Evolutionary conservation across 768 basidiomycete species (phyloP).

Genomic region (Gyrodon lividus): DNA sequence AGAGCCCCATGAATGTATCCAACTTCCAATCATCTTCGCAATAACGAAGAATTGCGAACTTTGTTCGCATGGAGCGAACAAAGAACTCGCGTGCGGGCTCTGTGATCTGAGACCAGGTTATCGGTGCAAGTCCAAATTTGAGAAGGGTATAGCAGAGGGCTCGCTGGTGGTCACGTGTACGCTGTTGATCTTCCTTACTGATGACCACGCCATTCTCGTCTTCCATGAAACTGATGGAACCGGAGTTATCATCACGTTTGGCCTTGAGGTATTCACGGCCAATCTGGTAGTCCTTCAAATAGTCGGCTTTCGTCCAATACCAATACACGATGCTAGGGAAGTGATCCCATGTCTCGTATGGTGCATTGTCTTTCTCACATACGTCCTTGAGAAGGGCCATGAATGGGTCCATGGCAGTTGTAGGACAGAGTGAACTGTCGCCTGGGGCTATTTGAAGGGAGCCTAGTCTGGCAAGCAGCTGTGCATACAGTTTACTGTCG

Average conservation of each 20-base stretch:
- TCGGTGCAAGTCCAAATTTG: not conserved
- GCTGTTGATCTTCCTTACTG: not conserved
- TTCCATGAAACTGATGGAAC: not conserved
- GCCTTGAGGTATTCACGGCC: not conserved
- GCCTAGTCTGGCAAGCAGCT: not conserved
- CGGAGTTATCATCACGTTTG: not conserved
- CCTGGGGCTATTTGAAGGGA: not conserved
- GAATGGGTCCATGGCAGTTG: not conserved
- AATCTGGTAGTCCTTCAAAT: not conserved
- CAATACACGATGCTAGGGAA: not conserved
- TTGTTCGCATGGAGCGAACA: not conserved
- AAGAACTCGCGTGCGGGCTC: not conserved
- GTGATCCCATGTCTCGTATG: not conserved
- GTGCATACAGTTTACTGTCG: no score
- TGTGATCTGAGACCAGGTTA: not conserved
- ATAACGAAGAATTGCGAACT: not conserved
- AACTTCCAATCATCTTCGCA: not conserved
- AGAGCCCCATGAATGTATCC: not conserved
- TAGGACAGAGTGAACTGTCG: not conserved
- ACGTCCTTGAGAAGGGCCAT: not conserved
- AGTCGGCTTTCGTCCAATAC: not conserved
- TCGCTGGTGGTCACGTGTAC: not conserved
- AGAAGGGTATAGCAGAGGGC: not conserved
- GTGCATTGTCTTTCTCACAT: not conserved
- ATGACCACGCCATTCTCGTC: not conserved